Base-by-base conservation (phyloP, 768 basidiomycete species). In the Naganishia vaughanmartiniae region DNA sequence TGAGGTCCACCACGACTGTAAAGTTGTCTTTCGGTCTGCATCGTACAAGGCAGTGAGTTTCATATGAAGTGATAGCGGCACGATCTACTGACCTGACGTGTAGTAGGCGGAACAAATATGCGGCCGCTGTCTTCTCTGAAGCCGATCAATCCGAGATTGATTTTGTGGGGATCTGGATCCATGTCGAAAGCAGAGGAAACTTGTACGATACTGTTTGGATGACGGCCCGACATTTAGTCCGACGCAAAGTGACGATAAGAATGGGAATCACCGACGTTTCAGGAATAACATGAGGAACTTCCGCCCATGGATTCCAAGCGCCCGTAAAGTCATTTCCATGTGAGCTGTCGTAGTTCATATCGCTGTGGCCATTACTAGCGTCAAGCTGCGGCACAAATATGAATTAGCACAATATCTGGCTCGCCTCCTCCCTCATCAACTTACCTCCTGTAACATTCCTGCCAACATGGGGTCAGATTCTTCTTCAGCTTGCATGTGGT, bases 51-150 rank as follows among this genome's bases (percentile, higher is more conserved):
- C 12, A 34, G 17, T 21, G 11, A 30, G 34, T 26, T 11, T 4
- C 28, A 30, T 4, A 7, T 28, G 4, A 28, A 21, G 10, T 21
- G 21, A 67, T 14, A 5, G 48, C 30, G 2, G n/a, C 4, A 15
- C 15, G 15, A 28, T 30, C 45, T n/a, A 9, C 60, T 63, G 19
- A 72, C 77, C 60, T 78, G 74, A 30, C 77, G 75, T 6, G 78
- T 77, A 0, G 80, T 78, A 1, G 80, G 80, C 21, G 80, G 80
- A 26, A 81, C 73, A 70, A 81, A 81, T 14, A 79, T 71, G 53
- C 73, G 72, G 0, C 78, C 80, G 65, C 73, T 74, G 53, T 81
- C 80, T 67, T 79, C 78, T 28, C 80, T 54, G 71, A 81, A 78
- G 30, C 80, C 80, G 19, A 75, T 73, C n/a, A 81, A 45, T 12